Evolutionary conservation across 2,329 filamentous ascomycete genomes (phyloP).

Genomic region (Aspergillus ochraceoroseus): DNA sequence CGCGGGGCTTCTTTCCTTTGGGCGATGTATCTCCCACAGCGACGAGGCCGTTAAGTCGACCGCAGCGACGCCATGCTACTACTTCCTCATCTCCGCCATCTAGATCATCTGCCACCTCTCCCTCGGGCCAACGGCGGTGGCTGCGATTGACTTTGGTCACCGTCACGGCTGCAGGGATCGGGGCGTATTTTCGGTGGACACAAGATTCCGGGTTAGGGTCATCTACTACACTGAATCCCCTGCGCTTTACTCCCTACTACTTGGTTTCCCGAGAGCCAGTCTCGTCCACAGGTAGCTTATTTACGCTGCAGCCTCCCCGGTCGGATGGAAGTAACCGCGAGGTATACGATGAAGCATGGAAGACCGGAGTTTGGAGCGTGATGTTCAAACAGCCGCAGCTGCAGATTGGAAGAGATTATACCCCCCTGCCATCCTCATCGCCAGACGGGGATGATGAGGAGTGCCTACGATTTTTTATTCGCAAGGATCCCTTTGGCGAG

Average conservation of each 20-base stretch:
- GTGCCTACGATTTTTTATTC: slow-evolving; percentile 67
- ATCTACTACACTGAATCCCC: slow-evolving; percentile 33
- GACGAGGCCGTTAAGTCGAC: slow-evolving; percentile 13
- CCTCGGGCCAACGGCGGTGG: slow-evolving; percentile 30
- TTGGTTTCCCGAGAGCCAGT: slow-evolving; percentile 43
- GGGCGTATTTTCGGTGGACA: slow-evolving; percentile 34
- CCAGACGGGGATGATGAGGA: slow-evolving; percentile 33
- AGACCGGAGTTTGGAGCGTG: slow-evolving; percentile 73
- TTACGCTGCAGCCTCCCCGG: slow-evolving; percentile 40
- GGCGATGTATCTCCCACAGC: slow-evolving; percentile 19
- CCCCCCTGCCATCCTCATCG: slow-evolving; percentile 59
- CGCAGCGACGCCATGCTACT: slow-evolving; percentile 24
- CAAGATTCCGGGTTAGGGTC: slow-evolving; percentile 16
- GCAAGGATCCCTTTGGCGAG: slow-evolving; percentile 73
- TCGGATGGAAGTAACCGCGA: slow-evolving; percentile 31
- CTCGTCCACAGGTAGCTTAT: slow-evolving; percentile 46
- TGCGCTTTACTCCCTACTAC: slow-evolving; percentile 40
- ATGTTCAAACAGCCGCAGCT: slow-evolving; percentile 92
- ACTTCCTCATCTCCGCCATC: slow-evolving; percentile 19
- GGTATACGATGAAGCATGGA: slow-evolving; percentile 50
- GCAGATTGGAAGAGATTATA: slow-evolving; percentile 88
- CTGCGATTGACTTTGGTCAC: slow-evolving; percentile 34
- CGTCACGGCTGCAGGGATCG: slow-evolving; percentile 34
- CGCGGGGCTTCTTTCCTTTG: slow-evolving; percentile 13
- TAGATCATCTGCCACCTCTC: slow-evolving; percentile 15